phyloP scores from a whole-genome alignment of 768 basidiomycete species.

The Naganishia antarctica region DNA sequence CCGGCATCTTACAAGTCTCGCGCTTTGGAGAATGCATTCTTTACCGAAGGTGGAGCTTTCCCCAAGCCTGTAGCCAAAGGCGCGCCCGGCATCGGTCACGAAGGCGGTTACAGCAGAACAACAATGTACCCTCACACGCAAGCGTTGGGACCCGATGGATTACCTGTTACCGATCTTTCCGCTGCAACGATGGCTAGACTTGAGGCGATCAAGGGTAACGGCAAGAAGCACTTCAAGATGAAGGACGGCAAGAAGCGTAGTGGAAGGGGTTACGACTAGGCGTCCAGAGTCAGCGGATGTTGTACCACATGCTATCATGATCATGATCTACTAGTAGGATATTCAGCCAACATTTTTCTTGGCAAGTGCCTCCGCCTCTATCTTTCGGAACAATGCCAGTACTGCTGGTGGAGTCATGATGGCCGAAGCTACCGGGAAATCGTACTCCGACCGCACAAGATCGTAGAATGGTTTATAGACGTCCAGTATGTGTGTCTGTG shows the following conservation, averaged over 20 bases:
- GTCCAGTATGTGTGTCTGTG: conserved; percentile 65
- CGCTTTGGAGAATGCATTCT: conserved; percentile 78
- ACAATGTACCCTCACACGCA: conserved; percentile 79
- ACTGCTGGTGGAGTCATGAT: conserved; percentile 44
- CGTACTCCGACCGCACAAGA: conserved; percentile 54
- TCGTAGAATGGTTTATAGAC: conserved; percentile 71
- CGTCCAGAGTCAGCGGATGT: neutral
- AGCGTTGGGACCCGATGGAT: conserved; percentile 70
- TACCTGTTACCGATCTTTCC: conserved; percentile 53
- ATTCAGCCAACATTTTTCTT: neutral
- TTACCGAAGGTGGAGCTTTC: conserved; percentile 58
- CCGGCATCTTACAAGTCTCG: conserved; percentile 52
- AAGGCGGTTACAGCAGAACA: conserved; percentile 59
- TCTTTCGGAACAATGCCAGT: conserved; percentile 23
- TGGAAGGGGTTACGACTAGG: conserved; percentile 81
- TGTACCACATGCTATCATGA: neutral
- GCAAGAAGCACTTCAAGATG: conserved; percentile 84
- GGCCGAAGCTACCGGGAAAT: conserved; percentile 40
- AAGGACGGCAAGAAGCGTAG: conserved; percentile 81
- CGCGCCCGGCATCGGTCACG: conserved; percentile 43
- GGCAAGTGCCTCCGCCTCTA: conserved; percentile 19
- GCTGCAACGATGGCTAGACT: conserved; percentile 46
- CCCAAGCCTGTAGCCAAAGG: conserved; percentile 65
- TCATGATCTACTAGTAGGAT: neutral
- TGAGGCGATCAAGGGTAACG: conserved; percentile 53